phyloP scores from a whole-genome alignment of 306 rosid species.

The Parietaria judaica region DNA sequence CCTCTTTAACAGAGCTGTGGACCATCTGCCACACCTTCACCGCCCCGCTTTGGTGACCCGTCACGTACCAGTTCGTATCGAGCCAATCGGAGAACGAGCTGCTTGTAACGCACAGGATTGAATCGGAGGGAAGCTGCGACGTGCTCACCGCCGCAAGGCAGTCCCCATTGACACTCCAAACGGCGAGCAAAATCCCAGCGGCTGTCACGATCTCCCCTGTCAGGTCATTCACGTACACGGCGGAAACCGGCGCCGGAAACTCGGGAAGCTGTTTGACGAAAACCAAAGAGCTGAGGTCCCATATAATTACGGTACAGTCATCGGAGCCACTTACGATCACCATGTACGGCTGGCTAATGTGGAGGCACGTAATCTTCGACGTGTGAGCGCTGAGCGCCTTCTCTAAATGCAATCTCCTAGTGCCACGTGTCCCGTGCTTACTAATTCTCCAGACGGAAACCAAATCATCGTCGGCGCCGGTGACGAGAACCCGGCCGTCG shows the following conservation, averaged over 20 bases:
- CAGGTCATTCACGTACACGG: constrained; percentile 84
- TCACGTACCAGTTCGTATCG: constrained; percentile 91
- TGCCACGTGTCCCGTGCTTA: constrained; percentile 55
- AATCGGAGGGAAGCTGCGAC: constrained; percentile 95
- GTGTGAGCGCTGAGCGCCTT: constrained; percentile 90
- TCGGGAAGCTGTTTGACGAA: constrained; percentile 94
- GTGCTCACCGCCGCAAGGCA: constrained; percentile 86
- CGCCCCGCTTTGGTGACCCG: constrained; percentile 99
- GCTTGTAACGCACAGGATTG: constrained; percentile 80
- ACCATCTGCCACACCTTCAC: constrained; percentile 98
- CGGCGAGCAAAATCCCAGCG: constrained; percentile 85
- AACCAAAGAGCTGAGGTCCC: constrained; percentile 95
- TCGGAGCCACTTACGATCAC: constrained; percentile 93
- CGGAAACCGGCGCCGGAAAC: constrained; percentile 81
- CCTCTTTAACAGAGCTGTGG: constrained; percentile 51
- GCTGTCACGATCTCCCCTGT: constrained; percentile 95
- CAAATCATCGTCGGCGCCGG: constrained; percentile 95
- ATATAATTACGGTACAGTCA: constrained; percentile 86
- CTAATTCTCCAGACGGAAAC: constrained; percentile 88
- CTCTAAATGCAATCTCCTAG: constrained; percentile 69
- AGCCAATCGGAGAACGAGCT: constrained; percentile 85
- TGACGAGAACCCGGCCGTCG: constrained; percentile 84
- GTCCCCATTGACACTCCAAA: constrained; percentile 97
- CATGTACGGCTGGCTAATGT: constrained; percentile 97
- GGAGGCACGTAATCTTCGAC: constrained; percentile 78